Percentiles rank a stretch among this genome's conserved stretches.
phyloP scores from a whole-genome alignment of 1,284 basidiomycete species.

The Spongiforma sp. region DNA sequence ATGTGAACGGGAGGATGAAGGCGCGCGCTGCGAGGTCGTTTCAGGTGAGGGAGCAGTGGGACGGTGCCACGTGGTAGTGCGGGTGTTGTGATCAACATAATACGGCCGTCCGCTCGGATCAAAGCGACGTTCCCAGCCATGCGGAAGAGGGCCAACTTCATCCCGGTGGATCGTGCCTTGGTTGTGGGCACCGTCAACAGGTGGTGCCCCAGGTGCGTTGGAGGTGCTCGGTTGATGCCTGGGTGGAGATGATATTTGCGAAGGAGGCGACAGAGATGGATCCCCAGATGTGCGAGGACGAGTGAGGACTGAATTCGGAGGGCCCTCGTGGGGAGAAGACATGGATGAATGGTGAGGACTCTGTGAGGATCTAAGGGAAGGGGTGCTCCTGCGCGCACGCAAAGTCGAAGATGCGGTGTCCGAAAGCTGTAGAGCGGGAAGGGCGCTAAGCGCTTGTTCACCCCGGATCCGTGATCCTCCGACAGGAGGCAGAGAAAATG shows the following conservation, averaged over 20 bases:
- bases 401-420: constrained; percentile 20
- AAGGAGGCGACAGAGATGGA: constrained; percentile 10
- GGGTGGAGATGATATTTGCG: constrained; percentile 15
- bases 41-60: constrained; percentile 46
- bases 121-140: constrained; percentile 92
- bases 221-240: constrained; percentile 20
- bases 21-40: constrained; percentile 9
- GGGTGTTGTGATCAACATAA: constrained; percentile 91
- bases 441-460: constrained; percentile 22
- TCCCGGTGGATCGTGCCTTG: constrained; percentile 21
- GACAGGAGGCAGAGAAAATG: constrained; percentile 32
- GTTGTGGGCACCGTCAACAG: constrained; percentile 12
- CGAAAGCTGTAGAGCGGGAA: constrained; percentile 21
- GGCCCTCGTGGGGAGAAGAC: constrained; percentile 23
- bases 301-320: constrained; percentile 12
- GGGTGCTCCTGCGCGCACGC: constrained; percentile 28
- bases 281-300: constrained; percentile 27
- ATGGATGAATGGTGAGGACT: constrained; percentile 23
- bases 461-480: constrained; percentile 25
- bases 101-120: constrained; percentile 86
- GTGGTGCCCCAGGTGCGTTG: constrained; percentile 5
- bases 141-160: constrained; percentile 56
- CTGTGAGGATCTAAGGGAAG: constrained; percentile 29
- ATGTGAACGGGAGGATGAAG: constrained; percentile 10
- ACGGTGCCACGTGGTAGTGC: constrained; percentile 94